These are phyloP conservation scores for Paraphoma chrysanthemicola DNA, from an alignment of 2,329 filamentous ascomycete genomes.

Conservation along the genomic window DNA sequence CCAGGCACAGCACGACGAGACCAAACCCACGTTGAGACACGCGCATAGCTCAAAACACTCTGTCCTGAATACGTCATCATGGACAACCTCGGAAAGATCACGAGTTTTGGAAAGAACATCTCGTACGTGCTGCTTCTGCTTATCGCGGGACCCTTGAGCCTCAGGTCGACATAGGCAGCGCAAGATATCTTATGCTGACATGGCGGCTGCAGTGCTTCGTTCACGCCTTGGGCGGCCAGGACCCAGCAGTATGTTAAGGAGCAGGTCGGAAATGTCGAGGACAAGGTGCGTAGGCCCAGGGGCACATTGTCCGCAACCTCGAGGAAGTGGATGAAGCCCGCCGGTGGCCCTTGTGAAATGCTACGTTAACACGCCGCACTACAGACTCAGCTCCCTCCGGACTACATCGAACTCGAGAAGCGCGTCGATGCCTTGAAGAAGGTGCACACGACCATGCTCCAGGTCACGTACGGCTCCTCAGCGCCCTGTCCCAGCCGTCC, in stretches of 20 bases:
- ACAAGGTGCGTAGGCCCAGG: constrained; percentile 69
- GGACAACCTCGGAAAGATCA: constrained; percentile 78
- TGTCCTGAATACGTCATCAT: constrained; percentile 50
- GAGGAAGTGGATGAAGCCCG: background rate
- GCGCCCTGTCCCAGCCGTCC: constrained; percentile 1
- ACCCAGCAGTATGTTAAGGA: constrained; percentile 99
- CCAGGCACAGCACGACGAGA: constrained; percentile 19
- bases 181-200: constrained; percentile 40
- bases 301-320: background rate
- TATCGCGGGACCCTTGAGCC: constrained; percentile 3
- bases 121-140: constrained; percentile 55
- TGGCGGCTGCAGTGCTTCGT: constrained; percentile 71
- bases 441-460: constrained; percentile 95
- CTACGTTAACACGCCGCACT: constrained; percentile 26
- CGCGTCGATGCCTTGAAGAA: constrained; percentile 96
- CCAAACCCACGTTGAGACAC: constrained; percentile 3
- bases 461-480: constrained; percentile 77
- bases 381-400: constrained; percentile 92
- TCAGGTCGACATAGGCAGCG: constrained; percentile 15
- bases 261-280: constrained; percentile 91
- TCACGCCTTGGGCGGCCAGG: constrained; percentile 91
- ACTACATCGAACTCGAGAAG: constrained; percentile 99
- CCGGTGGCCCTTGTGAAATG: background rate
- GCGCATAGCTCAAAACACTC: constrained; percentile 2
- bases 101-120: constrained; percentile 74